Evolutionary conservation across 1,139 yeast species (phyloP), one percentile per base, ranked within the genome.

Genomic region (Kazachstania sp.): DNA sequence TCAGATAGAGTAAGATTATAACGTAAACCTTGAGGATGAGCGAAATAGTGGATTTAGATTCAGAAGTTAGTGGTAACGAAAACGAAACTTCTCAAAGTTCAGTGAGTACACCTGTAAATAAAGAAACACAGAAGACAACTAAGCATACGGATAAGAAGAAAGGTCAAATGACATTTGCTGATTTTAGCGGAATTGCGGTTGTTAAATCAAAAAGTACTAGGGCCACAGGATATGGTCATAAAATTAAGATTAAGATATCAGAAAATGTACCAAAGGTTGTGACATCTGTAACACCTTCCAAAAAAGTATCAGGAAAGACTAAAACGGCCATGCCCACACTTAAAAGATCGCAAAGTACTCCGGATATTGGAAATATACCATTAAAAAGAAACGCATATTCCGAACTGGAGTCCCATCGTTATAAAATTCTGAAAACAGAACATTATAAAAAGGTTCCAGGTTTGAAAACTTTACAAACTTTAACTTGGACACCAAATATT

Each of bases 81-180:
- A 7, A 9, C 6, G 36, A 32, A 8, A 9, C 15, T 15, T 9
- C 18, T 3, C 11, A 6, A 2, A 32, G 9, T 32, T 6, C 15
- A 16, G 4, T 13, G 15, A 11, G 9, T 6, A n/a, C 11, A 32
- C 3, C 12, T 5, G 16, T 9, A 32, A 32, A 32, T 15, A 18
- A 32, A 32, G 28, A 23, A 23, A 4, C 28, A 23, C 28, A 7
- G 8, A 23, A 23, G 28, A 23, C 28, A 23, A 23, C 6, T 23
- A 23, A 23, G 8, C 6, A 7, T 23, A 9, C 28, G 11, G 15
- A 8, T 8, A 32, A 15, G 36, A 15, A 23, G 5, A 26, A 5
- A 15, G 49, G 51, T 3, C 61, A 58, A 40, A 45, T 51, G 52
- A 54, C 58, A 2, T 54, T 58, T 44, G 50, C 49, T 34, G 61